Base-by-base conservation (phyloP, 257 asterid species). In the Ilex asprella region DNA sequence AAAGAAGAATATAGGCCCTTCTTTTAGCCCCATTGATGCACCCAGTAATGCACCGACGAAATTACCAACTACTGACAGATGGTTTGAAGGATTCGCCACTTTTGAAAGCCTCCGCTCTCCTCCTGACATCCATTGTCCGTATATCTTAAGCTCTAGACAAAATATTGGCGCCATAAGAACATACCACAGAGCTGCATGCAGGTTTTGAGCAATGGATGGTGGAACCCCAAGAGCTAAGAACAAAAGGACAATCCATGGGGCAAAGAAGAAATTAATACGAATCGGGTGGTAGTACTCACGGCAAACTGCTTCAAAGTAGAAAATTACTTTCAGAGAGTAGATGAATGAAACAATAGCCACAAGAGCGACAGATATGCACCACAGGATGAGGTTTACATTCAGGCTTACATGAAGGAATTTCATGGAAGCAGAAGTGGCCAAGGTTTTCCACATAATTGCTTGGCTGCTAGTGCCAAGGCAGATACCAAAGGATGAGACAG, bases 41-140 rank as follows among this genome's bases (percentile, higher is more conserved):
- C 97, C 99, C 56, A 92, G 85, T 84, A 89, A 63, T 21, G 99
- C 90, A 1, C 99, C 97, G 0, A 85, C 96, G 35, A 92, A 92
- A 27, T 92, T 92, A 31, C 99, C 97, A 1, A 86, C 95, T 3
- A 92, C 61, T 0, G 99, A 68, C 0, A 89, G 78, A 71, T 92
- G 97, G 31, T 89, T 92, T 2, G 95, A 80, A 0, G 99, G 97
- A 68, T 92, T 92, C 2, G 99, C 99, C 65, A 92, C 97, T 59
- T 83, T 89, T 0, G 99, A 92, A 10, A 92, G 86, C 83, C 95
- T 70, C 61, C 95, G 59, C 55, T 85, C 83, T 7, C 99, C 96
- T 1, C 97, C 99, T 0, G 96, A 89, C 95, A 89, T 89, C 99
- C 99, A 92, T 69, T 86, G 96, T 3, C 99, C 99, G 60, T 92